Conservation (phyloP, 2,329 filamentous ascomycete species). For the Aspergillus thermomutatus region DNA sequence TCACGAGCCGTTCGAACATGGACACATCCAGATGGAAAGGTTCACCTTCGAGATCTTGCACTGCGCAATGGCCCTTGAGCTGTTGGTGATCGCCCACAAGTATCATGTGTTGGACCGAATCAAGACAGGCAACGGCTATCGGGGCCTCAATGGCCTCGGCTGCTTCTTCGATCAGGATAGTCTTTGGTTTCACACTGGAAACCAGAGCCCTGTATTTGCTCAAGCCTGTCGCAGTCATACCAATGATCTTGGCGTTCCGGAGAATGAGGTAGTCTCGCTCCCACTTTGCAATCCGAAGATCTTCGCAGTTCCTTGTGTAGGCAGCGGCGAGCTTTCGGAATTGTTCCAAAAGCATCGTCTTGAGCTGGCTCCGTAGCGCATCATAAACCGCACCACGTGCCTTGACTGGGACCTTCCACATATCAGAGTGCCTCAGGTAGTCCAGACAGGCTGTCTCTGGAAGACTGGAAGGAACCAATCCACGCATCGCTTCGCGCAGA, state of each 20-base stretch:
- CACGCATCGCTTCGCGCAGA: conserved; percentile 42
- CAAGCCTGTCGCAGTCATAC: conserved; percentile 74
- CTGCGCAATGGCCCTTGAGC: conserved; percentile 64
- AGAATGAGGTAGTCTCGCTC: conserved; percentile 60
- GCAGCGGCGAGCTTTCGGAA: conserved; percentile 51
- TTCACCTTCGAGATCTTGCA: conserved; percentile 54
- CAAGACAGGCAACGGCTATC: conserved; percentile 57
- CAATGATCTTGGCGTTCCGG: conserved; percentile 57
- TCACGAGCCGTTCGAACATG: conserved; percentile 75
- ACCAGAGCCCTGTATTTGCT: conserved; percentile 75
- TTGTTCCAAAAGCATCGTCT: conserved; percentile 44
- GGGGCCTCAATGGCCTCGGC: conserved; percentile 66
- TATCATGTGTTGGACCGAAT: conserved; percentile 62
- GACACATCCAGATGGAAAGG: conserved; percentile 70
- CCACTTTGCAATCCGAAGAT: conserved; percentile 57
- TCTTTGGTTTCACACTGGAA: conserved; percentile 60
- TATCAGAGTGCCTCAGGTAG: conserved; percentile 44
- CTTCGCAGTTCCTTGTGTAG: conserved; percentile 50
- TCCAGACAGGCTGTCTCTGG: conserved; percentile 35
- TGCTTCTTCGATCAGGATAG: conserved; percentile 75
- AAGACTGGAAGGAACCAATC: conserved; percentile 10
- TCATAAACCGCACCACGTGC: conserved; percentile 65
- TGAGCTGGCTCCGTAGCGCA: conserved; percentile 55
- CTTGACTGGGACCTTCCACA: conserved; percentile 58
- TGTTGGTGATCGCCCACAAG: conserved; percentile 80